Percentiles rank a stretch among this genome's conserved stretches.
Evolutionary conservation across 2,329 filamentous ascomycete species (phyloP).

Genomic region (Penicillium corylophilum): DNA sequence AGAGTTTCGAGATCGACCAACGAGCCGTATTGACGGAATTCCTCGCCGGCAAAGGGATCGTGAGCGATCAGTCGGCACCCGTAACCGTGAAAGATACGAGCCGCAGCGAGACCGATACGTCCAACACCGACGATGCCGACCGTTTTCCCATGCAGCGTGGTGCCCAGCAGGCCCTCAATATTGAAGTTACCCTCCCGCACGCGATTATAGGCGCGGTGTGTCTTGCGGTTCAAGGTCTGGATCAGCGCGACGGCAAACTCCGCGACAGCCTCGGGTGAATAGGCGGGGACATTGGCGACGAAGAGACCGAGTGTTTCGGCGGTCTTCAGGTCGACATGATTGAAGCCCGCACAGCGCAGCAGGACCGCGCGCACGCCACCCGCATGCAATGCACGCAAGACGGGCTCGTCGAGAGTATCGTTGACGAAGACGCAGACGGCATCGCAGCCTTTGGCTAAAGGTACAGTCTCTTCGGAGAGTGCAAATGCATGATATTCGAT

Average conservation of each 20-base stretch:
- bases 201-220: slow-evolving; percentile 66
- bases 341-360: slow-evolving; percentile 67
- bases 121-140: slow-evolving; percentile 67
- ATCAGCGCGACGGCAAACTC: slow-evolving; percentile 68
- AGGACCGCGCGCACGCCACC: slow-evolving; percentile 59
- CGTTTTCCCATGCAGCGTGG: slow-evolving; percentile 62
- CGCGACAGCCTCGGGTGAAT: slow-evolving; percentile 68
- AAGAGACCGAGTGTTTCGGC: slow-evolving; percentile 58
- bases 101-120: slow-evolving; percentile 62
- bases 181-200: slow-evolving; percentile 68
- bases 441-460: slow-evolving; percentile 52
- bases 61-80: slow-evolving; percentile 62
- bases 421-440: slow-evolving; percentile 71
- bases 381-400: slow-evolving; percentile 53
- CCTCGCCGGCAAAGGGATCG: slow-evolving; percentile 56
- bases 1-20: slow-evolving; percentile 57
- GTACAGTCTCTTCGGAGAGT: slow-evolving; percentile 56
- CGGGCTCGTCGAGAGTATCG: slow-evolving; percentile 54
- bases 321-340: slow-evolving; percentile 62
- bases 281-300: slow-evolving; percentile 66
- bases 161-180: slow-evolving; percentile 59
- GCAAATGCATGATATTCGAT: slow-evolving; percentile 60
- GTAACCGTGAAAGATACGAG: slow-evolving; percentile 63
- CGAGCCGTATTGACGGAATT: slow-evolving; percentile 50
- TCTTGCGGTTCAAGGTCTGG: slow-evolving; percentile 67